These are phyloP conservation scores for Quaeritorhiza haematococci DNA, from an alignment of 371 early-diverging fungal species.

Conservation along the genomic window DNA sequence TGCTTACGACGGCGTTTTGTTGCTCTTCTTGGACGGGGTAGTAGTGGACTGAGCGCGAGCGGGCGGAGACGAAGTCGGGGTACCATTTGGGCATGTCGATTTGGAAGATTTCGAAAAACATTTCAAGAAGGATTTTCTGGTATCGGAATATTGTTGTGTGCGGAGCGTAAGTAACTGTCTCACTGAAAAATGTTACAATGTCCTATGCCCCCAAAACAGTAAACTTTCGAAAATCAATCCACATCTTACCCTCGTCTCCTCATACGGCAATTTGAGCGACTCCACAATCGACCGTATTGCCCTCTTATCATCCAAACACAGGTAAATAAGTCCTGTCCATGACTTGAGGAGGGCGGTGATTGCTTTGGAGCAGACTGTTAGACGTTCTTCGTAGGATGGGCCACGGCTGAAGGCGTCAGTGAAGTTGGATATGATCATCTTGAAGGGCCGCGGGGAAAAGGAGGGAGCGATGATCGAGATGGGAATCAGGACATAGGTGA, in stretches of 20 bases:
- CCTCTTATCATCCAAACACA: conserved; percentile 68
- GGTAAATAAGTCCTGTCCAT: conserved; percentile 75
- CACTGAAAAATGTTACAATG: background rate
- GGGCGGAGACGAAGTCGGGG: conserved; percentile 44
- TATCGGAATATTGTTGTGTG: background rate
- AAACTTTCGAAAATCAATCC: background rate
- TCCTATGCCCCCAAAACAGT: too few species aligned
- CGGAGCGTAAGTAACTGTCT: background rate
- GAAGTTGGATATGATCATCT: conserved; percentile 72
- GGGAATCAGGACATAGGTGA: conserved; percentile 1
- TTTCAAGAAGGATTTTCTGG: conserved; percentile 68
- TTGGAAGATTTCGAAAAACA: conserved; percentile 74
- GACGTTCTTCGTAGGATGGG: conserved; percentile 54
- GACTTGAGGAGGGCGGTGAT: conserved; percentile 60
- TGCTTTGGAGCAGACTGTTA: conserved; percentile 59
- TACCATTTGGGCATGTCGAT: conserved; percentile 63
- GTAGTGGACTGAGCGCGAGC: conserved; percentile 10
- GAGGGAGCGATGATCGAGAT: background rate
- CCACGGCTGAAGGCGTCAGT: conserved; percentile 67
- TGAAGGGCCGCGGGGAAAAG: background rate
- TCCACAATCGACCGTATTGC: conserved; percentile 71
- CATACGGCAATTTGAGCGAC: conserved; percentile 64
- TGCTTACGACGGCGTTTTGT: too few species aligned
- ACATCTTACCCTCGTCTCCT: conserved; percentile 64
- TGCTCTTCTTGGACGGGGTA: too few species aligned